Percentiles rank a stretch among this genome's conserved stretches.
phyloP scores from a whole-genome alignment of 169 alveolate genomes.

The Eimeria acervulina region DNA sequence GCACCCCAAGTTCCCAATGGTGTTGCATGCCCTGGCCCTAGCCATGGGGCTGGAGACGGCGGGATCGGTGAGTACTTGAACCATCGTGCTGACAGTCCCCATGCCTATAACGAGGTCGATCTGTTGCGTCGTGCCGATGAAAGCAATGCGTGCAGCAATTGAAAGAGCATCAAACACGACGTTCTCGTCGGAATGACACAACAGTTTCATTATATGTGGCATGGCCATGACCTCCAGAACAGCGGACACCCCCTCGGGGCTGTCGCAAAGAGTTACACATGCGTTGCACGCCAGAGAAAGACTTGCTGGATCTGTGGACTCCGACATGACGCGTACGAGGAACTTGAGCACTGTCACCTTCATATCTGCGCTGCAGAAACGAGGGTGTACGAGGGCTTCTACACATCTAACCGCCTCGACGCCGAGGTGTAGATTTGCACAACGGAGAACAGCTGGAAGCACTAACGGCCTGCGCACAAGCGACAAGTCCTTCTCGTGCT shows the following conservation, averaged over 20 bases:
- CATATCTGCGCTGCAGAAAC: constrained; percentile 73
- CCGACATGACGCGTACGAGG: constrained; percentile 78
- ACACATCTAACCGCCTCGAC: constrained; percentile 80
- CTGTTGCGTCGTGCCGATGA: constrained; percentile 90
- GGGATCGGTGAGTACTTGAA: constrained; percentile 90
- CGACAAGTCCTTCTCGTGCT: constrained; percentile 71
- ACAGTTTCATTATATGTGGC: constrained; percentile 78
- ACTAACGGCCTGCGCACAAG: constrained; percentile 76
- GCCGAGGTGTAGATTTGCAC: constrained; percentile 71
- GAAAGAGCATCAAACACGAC: constrained; percentile 92
- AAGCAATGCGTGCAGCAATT: constrained; percentile 92
- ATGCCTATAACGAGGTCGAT: constrained; percentile 88
- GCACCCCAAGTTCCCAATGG: constrained; percentile 93
- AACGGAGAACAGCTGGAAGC: constrained; percentile 82
- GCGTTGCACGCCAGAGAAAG: constrained; percentile 82
- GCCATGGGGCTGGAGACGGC: constrained; percentile 88
- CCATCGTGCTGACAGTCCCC: constrained; percentile 90
- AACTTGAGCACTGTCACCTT: constrained; percentile 75
- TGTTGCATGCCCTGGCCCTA: constrained; percentile 93
- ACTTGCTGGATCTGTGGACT: constrained; percentile 71
- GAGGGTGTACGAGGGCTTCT: constrained; percentile 80
- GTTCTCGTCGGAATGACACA: constrained; percentile 82
- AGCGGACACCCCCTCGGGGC: constrained; percentile 81
- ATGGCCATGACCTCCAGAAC: constrained; percentile 79
- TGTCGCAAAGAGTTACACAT: constrained; percentile 82